Percentiles rank a stretch among this genome's conserved stretches.
phyloP scores from a whole-genome alignment of 495 filamentous ascomycete genomes.

The Penicillium fimorum region DNA sequence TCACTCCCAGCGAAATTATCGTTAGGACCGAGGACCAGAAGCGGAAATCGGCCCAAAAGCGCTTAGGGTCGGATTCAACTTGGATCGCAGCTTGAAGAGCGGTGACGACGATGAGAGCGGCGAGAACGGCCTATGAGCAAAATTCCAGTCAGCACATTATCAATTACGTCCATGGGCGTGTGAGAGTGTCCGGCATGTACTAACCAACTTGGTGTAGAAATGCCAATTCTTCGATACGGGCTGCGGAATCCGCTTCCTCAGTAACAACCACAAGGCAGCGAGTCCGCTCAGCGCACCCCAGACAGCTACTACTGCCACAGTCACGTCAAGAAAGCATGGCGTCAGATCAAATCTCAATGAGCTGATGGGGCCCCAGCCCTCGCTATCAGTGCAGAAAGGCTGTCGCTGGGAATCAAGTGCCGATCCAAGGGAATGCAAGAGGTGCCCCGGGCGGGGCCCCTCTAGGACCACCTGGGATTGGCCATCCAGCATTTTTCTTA shows the following conservation, averaged over 20 bases:
- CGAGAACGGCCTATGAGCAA: conserved; percentile 62
- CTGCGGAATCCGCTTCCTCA: conserved; percentile 61
- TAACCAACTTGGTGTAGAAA: conserved; percentile 87
- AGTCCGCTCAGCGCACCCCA: conserved; percentile 76
- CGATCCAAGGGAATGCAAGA: conserved; percentile 32
- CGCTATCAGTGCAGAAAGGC: conserved; percentile 77
- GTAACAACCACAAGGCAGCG: conserved; percentile 70
- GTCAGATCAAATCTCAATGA: conserved; percentile 85
- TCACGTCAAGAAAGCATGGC: conserved; percentile 91
- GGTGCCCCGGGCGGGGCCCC: conserved; percentile 30
- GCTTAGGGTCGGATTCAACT: conserved; percentile 63
- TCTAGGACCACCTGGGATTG: conserved; percentile 45
- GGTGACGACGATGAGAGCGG: conserved; percentile 63
- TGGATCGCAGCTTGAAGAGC: conserved; percentile 74
- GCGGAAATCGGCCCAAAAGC: conserved; percentile 79
- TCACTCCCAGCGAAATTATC: conserved; percentile 73
- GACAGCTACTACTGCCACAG: conserved; percentile 70
- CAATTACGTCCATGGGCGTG: not conserved
- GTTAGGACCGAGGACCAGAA: conserved; percentile 85
- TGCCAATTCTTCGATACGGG: conserved; percentile 85
- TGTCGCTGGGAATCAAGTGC: conserved; percentile 46
- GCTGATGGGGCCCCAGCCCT: conserved; percentile 95
- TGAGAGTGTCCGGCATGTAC: conserved; percentile 27
- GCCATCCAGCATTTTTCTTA: conserved; percentile 46
- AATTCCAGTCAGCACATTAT: conserved; percentile 26